phyloP scores from a whole-genome alignment of 2,329 filamentous ascomycete species.

The Apiospora arundinis region DNA sequence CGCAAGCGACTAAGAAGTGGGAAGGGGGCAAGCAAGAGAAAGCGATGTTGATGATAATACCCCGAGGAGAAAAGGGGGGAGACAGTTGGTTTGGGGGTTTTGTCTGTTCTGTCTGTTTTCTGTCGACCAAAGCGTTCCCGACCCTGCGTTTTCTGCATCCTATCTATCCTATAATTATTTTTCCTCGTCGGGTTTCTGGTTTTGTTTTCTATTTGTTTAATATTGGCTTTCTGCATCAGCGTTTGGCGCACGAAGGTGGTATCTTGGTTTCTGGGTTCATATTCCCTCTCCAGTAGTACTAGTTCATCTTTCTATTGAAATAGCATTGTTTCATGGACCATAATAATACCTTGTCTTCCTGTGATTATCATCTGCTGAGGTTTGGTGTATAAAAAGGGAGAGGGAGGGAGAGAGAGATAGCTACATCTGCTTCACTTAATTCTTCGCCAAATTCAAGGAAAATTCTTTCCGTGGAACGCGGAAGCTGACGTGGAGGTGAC shows the following conservation, averaged over 20 bases:
- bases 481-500: too few species aligned
- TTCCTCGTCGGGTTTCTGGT: too few species aligned
- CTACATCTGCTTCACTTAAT: not conserved
- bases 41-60: not conserved
- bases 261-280: constrained; percentile 5
- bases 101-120: too few species aligned
- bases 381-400: too few species aligned
- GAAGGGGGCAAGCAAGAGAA: not conserved
- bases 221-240: constrained; percentile 21
- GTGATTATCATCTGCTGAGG: not conserved
- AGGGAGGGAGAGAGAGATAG: too few species aligned
- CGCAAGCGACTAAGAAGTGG: not conserved
- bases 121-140: too few species aligned
- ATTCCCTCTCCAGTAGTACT: not conserved
- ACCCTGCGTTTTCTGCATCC: not conserved
- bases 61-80: too few species aligned
- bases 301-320: not conserved
- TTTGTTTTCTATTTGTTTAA: not conserved
- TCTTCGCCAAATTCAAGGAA: too few species aligned
- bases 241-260: constrained; percentile 17
- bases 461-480: too few species aligned
- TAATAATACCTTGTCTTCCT: not conserved
- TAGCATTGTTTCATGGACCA: not conserved
- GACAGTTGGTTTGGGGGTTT: too few species aligned
- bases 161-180: not conserved